These are phyloP conservation scores for Schizochytrium sp. DNA, from an alignment of 108 stramenopile species.

Conservation along the genomic window DNA sequence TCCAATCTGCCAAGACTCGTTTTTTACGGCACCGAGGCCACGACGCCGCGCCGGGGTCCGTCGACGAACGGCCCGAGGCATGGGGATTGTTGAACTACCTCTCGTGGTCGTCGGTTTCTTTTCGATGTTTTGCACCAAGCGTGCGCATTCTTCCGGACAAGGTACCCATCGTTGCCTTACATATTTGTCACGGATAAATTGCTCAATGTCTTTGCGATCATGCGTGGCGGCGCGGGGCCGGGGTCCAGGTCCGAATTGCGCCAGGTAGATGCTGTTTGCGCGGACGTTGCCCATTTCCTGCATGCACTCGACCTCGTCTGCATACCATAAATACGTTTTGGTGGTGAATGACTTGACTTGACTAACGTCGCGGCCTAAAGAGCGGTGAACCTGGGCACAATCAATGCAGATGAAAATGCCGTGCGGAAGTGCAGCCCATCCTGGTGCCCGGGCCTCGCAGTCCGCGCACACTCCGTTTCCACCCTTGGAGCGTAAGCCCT, in stretches of 20 bases:
- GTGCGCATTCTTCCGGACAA: background rate
- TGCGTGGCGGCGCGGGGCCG: background rate
- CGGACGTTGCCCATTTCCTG: background rate
- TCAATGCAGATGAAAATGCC: constrained; percentile 2
- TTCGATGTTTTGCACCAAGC: background rate
- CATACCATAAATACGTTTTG: background rate
- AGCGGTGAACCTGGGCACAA: constrained; percentile 12
- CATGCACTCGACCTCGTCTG: background rate
- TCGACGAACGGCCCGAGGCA: no score
- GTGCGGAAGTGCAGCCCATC: constrained; percentile 17
- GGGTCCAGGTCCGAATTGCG: background rate
- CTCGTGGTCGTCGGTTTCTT: background rate
- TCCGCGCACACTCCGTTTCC: background rate
- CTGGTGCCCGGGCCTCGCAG: background rate
- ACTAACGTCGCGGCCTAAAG: background rate
- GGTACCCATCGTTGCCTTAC: background rate
- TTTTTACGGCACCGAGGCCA: no score
- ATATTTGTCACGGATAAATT: background rate
- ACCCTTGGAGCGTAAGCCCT: background rate
- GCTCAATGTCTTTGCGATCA: background rate
- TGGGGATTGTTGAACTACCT: no score
- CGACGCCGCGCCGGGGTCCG: no score
- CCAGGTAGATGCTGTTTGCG: background rate
- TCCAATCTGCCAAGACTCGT: no score
- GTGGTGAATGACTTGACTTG: constrained; percentile 1